Evolutionary conservation across 2,329 filamentous ascomycete species (phyloP), one percentile per base, ranked within the genome.

Genomic region (Curvularia sp.): DNA sequence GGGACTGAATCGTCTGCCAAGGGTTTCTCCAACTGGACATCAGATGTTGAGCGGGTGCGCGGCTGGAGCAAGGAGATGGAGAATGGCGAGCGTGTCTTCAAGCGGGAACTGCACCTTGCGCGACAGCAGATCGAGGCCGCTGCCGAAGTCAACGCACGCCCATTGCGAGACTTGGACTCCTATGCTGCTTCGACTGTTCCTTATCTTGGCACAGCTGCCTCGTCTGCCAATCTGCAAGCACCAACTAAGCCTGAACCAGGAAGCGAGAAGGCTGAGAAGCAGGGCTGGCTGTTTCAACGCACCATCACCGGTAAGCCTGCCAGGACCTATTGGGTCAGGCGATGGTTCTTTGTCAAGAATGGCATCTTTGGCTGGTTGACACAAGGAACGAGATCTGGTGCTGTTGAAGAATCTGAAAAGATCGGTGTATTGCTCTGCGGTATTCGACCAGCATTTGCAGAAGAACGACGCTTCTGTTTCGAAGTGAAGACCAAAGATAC

Each of bases 401-500:
- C 93, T 33, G 95, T 99, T 22, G 88, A 98, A 67, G 94, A 98
- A 75, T 96, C 93, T 47, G 95, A 99, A 70, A 93, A 96, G 79
- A 96, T 97, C 60, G 95, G 95, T 41, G 93, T 99, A 3, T 80
- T 99, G 52, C 86, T 99, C 39, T 99, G 95, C 80, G 96, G 92
- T 70, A 90, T 95, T 49, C 92, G 94, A 69, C 93, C 93, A 18
- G 93, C 93, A 0, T 90, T 96, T 51, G 89, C 92, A 66, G 95
- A 99, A 78, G 95, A 99, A 71, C 88, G 95, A 39, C 87, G 95
- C 15, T 99, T 98, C 78, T 98, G 95, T 75, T 97, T 99, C 70
- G 95, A 99, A 78, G 90, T 99, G 71, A 99, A 98, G 82, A 99
- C 95, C 2, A 99, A 97, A 77, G 96, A 92, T 71, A 91, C 91